Base-by-base conservation (phyloP, 2,329 filamentous ascomycete genomes). In the Claviceps monticola region DNA sequence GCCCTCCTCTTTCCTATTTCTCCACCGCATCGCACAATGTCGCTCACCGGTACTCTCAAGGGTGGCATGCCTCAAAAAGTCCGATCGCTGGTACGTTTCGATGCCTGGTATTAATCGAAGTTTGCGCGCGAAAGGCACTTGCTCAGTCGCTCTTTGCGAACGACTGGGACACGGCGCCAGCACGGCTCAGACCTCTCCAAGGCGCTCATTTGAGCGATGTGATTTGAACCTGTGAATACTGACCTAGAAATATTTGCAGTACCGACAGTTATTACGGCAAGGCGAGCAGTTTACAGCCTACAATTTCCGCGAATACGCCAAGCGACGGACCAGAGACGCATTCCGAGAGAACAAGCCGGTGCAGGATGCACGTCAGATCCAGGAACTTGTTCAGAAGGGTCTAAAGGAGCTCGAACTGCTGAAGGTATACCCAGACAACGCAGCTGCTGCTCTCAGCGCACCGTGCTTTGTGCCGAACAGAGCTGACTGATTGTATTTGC, bases 271-370 rank as follows among this genome's bases (percentile, higher is more conserved):
- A 61, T 75, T 97, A 62, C 86, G 90, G 60, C 86, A 93, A 68
- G 83, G 88, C 56, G 76, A 78, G 56, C 86, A 95, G 64, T 97
- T 98, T 69, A 80, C 88, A 56, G 82, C 86, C 60, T 98, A 97
- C 75, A 98, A 97, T 72, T 98, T 96, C 77, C 82, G 93, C 71
- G 91, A 96, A 68, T 98, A 98, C 70, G 90, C 93, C 51, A 86
- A 83, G 70, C 84, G 93, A 64, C 81, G 91, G 68, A 95, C 93
- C 66, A 80, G 79, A 66, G 93, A 97, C 73, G 84, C 88, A 4
- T 98, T 97, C 69, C 80, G 85, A 61, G 88, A 95, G 67, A 78
- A 94, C 68, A 78, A 80, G 68, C 66, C 69, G 52, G 84, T 88
- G 61, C 72, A 79, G 46, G 93, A 96, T 64, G 76, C 80, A 58